These are phyloP conservation scores for Termitomyces sp. DNA, from an alignment of 768 basidiomycete species.

Conservation along the genomic window DNA sequence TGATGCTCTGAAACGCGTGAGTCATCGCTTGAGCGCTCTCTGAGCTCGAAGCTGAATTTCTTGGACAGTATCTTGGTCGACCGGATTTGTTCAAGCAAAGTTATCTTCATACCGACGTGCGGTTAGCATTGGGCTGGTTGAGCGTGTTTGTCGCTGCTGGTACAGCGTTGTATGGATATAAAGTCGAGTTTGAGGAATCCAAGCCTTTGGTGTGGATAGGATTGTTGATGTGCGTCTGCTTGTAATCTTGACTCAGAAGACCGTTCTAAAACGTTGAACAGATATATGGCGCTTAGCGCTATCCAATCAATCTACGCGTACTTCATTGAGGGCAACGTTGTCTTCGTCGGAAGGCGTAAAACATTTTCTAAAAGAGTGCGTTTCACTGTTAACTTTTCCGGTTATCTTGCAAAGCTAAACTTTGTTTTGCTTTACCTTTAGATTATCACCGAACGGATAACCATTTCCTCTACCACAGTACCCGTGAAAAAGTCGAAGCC, in stretches of 20 bases:
- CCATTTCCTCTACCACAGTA: constrained; percentile 64
- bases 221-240: constrained; percentile 62
- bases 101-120: constrained; percentile 84
- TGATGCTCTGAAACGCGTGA: constrained; percentile 86
- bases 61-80: constrained; percentile 68
- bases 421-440: constrained; percentile 44
- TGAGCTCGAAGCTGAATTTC: not conserved
- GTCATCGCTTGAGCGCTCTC: constrained; percentile 13
- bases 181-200: constrained; percentile 84
- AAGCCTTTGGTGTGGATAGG: constrained; percentile 80
- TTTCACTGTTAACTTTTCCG: constrained; percentile 7
- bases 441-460: constrained; percentile 91
- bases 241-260: constrained; percentile 3
- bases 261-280: constrained; percentile 25
- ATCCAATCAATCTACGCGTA: constrained; percentile 81
- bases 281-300: constrained; percentile 72
- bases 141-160: constrained; percentile 78
- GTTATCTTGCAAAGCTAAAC: constrained; percentile 14
- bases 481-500: constrained; percentile 51
- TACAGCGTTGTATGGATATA: constrained; percentile 83
- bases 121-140: constrained; percentile 83
- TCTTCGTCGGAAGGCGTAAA: constrained; percentile 89
- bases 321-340: constrained; percentile 77
- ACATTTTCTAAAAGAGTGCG: constrained; percentile 82
- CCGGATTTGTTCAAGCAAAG: constrained; percentile 85